Evolutionary conservation across 305 asterid genomes (phyloP), one percentile per base, ranked within the genome.

Genomic region (Fraxinus greggii): DNA sequence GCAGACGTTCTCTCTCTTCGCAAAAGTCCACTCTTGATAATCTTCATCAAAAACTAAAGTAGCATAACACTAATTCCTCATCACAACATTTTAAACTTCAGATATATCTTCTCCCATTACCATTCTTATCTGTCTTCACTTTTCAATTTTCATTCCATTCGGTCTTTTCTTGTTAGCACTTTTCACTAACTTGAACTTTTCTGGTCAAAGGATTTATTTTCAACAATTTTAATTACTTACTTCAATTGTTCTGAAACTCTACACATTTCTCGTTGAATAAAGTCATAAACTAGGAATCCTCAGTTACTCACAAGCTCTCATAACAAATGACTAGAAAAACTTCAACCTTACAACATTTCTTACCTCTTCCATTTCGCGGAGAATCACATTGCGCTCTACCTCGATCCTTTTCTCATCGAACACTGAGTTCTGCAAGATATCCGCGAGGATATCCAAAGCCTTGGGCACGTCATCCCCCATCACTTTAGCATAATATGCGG

Each of bases 331-430:
- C 74, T 67, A 3, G 74, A 12, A 67, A 28, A 28, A 2, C 19
- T 26, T 26, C 35, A 65, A 26, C 35, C 19, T 26, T 21, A 28
- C 35, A 65, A 61, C 73, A 65, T 65, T 61, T 31, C 19, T 67
- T 86, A 94, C 98, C 98, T 94, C 98, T 82, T 93, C 97, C 97
- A 93, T 93, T 89, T 94, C 98, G 36, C 97, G 90, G 72, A 93
- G 94, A 82, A 94, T 93, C 8, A 93, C 97, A 80, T 91, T 95
- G 70, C 98, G 91, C 88, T 94, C 98, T 81, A 94, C 84, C 5
- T 54, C 84, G 42, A 94, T 92, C 83, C 88, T 87, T 15, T 26
- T 76, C 87, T 90, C 91, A n/a, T 93, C 93, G 36, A 94, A 94
- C 78, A 59, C 89, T 0, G 98, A 94, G 84, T 93, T 88, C 91